phyloP scores from a whole-genome alignment of 768 basidiomycete species.

The Tulasnella sp. region DNA sequence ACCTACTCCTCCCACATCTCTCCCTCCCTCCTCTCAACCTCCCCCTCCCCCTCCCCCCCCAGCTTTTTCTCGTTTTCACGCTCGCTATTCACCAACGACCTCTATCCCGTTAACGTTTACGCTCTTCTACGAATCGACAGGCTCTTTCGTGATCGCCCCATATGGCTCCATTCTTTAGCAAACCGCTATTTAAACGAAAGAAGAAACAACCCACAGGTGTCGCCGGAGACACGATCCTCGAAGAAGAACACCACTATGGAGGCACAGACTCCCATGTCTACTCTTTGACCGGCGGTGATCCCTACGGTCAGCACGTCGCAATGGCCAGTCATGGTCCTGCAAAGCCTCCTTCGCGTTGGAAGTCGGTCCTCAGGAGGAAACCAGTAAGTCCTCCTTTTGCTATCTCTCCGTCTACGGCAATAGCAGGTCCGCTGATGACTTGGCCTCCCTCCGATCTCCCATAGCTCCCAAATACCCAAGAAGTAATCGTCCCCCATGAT shows the following conservation, averaged over 20 bases:
- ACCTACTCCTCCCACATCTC: neutral
- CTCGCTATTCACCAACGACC: neutral
- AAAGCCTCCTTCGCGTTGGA: neutral
- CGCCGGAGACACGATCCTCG: neutral
- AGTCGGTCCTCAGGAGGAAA: slow-evolving; percentile 19
- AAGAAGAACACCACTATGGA: slow-evolving; percentile 9
- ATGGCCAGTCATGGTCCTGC: slow-evolving; percentile 4
- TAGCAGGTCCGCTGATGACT: neutral
- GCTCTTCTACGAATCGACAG: neutral
- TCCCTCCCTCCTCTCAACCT: neutral
- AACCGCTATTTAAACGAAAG: slow-evolving; percentile 6
- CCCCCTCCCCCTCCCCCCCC: neutral
- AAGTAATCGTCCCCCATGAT: neutral
- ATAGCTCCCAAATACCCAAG: neutral
- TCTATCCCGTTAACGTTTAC: neutral
- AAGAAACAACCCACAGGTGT: neutral
- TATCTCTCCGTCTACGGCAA: neutral
- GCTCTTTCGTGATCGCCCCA: neutral
- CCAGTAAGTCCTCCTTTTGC: slow-evolving; percentile 1
- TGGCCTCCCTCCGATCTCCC: neutral
- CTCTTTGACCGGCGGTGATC: neutral
- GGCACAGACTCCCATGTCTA: slow-evolving; percentile 1
- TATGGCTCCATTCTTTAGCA: neutral
- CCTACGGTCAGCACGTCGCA: neutral
- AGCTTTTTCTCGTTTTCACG: neutral